Conservation (phyloP, 169 alveolate genomes). For the Plasmodium fragile region DNA sequence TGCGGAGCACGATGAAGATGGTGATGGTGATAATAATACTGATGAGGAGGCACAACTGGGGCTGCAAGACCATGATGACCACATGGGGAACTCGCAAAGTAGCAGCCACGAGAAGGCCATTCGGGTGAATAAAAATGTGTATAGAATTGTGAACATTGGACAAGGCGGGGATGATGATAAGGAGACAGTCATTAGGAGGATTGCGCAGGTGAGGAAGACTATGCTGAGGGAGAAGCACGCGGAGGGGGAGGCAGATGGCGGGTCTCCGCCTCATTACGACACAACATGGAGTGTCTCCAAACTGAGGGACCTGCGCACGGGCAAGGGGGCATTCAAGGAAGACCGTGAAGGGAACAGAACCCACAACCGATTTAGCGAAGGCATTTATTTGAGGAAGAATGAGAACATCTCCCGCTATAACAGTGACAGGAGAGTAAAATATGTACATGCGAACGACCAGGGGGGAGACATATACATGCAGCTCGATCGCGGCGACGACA, state of each 20-base stretch:
- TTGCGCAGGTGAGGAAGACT: constrained; percentile 37
- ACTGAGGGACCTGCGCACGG: not conserved
- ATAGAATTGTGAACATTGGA: constrained; percentile 35
- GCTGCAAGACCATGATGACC: not conserved
- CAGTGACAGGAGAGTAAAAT: constrained; percentile 27
- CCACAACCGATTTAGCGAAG: constrained; percentile 55
- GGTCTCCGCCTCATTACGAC: not conserved
- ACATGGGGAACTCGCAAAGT: not conserved
- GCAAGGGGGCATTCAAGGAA: not conserved
- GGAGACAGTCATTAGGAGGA: constrained; percentile 34
- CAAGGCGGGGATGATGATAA: not conserved
- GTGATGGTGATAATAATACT: too few relatives aligned
- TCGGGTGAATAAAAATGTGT: constrained; percentile 38
- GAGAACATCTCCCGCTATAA: constrained; percentile 14
- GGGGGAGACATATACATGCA: not conserved
- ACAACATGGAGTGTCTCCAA: not conserved
- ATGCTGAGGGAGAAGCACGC: constrained; percentile 30
- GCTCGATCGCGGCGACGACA: not conserved
- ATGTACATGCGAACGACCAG: not conserved
- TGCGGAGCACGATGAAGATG: too few relatives aligned
- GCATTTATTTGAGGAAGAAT: constrained; percentile 5
- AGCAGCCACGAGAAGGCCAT: constrained; percentile 40
- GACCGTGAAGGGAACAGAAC: not conserved
- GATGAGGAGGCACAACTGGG: not conserved
- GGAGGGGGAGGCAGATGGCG: not conserved